Evolutionary conservation across 2,329 filamentous ascomycete genomes (phyloP).

Genomic region (Leptographium galeiforme): DNA sequence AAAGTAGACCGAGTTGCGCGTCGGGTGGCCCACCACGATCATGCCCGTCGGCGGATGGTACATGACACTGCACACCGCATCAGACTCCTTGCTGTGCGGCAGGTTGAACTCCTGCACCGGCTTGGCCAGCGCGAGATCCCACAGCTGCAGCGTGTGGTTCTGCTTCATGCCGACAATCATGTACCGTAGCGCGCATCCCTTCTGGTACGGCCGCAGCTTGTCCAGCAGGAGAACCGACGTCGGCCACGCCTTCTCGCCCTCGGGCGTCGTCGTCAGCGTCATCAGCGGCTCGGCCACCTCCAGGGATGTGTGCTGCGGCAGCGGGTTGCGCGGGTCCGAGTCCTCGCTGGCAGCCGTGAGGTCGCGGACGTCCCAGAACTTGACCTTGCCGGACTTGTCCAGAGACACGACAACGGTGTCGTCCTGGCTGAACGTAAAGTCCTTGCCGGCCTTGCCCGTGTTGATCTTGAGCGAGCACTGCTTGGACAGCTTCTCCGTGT

Average conservation of each 20-base stretch:
- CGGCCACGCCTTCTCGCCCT: slow-evolving; percentile 89
- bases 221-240: slow-evolving; percentile 93
- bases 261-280: slow-evolving; percentile 73
- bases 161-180: slow-evolving; percentile 98
- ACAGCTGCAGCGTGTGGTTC: slow-evolving; percentile 95
- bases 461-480: slow-evolving; percentile 87
- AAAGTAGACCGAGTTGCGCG: slow-evolving; percentile 94
- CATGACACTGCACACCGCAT: slow-evolving; percentile 93
- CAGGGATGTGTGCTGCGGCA: slow-evolving; percentile 44
- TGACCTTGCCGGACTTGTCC: slow-evolving; percentile 90
- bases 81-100: slow-evolving; percentile 88
- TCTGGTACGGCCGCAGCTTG: slow-evolving; percentile 86
- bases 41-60: slow-evolving; percentile 90
- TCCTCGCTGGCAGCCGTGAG: slow-evolving; percentile 45
- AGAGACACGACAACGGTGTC: slow-evolving; percentile 88
- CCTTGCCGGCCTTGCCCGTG: slow-evolving; percentile 94
- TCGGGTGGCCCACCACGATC: slow-evolving; percentile 89
- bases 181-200: slow-evolving; percentile 80
- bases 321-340: slow-evolving; percentile 34
- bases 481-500: slow-evolving; percentile 76
- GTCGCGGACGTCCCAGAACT: slow-evolving; percentile 94
- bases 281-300: slow-evolving; percentile 79
- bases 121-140: slow-evolving; percentile 91
- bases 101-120: slow-evolving; percentile 95
- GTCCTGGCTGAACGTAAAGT: slow-evolving; percentile 95